These are phyloP conservation scores for Helianthus annuus DNA, from an alignment of 129 eudicot species.

Conservation along the genomic window HanXRQr2.0-SUNRISE NC_035446.2:158703575-158704074, in stretches of 20 bases:
- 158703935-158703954: not conserved
- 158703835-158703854: conserved; percentile 35
- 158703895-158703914: not conserved
- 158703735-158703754: conserved; percentile 66
- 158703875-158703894: not conserved
- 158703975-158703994: not conserved
- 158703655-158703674: not conserved
- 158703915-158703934: not conserved
- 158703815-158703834: conserved; percentile 52
- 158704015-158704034: not conserved
- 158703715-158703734: conserved; percentile 64
- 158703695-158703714: conserved; percentile 72
- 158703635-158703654: not conserved
- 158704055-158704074: too few relatives aligned
- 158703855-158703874: not conserved
- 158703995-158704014: not conserved
- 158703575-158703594: conserved; percentile 28
- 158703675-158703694: conserved; percentile 50
- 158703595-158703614: conserved; percentile 6
- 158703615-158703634: conserved; percentile 7
- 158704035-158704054: not conserved
- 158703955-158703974: not conserved
- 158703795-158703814: conserved; percentile 53
- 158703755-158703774: conserved; percentile 55
- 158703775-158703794: conserved; percentile 67